Evolutionary conservation across 2,329 filamentous ascomycete species (phyloP).

Genomic region (Paecilomyces sp.): DNA sequence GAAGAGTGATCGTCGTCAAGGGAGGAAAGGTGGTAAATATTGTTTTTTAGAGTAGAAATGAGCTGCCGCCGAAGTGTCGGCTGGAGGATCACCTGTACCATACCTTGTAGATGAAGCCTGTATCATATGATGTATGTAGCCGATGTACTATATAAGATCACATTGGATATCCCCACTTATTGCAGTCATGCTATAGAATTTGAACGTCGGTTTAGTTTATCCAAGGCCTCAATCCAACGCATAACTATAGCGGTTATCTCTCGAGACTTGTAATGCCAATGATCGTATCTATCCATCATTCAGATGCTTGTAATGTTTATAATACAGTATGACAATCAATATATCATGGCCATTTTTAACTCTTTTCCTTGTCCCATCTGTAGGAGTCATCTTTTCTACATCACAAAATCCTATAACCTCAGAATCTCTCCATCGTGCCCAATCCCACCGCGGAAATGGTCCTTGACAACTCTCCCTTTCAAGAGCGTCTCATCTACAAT

Average conservation of each 20-base stretch:
- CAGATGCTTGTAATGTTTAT: no score
- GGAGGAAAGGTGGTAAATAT: constrained; percentile 68
- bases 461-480: constrained; percentile 76
- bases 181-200: neutral
- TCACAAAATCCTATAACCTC: constrained; percentile 40
- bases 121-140: neutral
- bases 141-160: neutral
- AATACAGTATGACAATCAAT: no score
- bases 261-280: no score
- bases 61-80: neutral
- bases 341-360: neutral
- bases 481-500: constrained; percentile 80
- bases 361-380: neutral
- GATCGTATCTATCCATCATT: no score
- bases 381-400: neutral
- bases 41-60: constrained; percentile 42
- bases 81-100: neutral
- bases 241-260: no score
- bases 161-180: neutral
- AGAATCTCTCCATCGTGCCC: constrained; percentile 65
- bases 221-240: no score
- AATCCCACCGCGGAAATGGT: constrained; percentile 80
- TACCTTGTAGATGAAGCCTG: neutral
- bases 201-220: neutral
- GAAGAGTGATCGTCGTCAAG: constrained; percentile 59